These are phyloP conservation scores for Stenogyne calaminthoides DNA, from an alignment of 305 asterid genomes.

Conservation along the genomic window DNA sequence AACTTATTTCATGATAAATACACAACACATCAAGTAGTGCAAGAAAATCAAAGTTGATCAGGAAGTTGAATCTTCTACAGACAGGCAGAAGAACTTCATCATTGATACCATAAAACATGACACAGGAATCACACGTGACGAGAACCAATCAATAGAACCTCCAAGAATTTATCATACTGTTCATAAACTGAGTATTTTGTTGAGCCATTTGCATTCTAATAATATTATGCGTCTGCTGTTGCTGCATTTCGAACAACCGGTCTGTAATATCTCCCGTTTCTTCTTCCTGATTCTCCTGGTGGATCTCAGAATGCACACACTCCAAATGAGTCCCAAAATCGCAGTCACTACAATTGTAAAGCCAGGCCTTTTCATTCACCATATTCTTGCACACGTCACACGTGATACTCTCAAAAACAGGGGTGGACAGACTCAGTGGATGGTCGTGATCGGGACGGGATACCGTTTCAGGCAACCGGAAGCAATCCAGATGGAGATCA, in stretches of 20 bases:
- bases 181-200: not conserved
- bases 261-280: not conserved
- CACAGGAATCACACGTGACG: too few species aligned
- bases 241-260: not conserved
- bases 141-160: not conserved
- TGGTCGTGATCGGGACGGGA: constrained; percentile 53
- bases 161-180: not conserved
- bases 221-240: not conserved
- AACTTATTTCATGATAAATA: not conserved
- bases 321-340: constrained; percentile 63
- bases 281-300: constrained; percentile 1
- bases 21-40: not conserved
- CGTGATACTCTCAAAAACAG: constrained; percentile 26
- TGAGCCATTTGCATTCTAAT: not conserved
- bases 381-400: constrained; percentile 56
- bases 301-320: constrained; percentile 46
- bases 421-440: constrained; percentile 10
- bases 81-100: not conserved
- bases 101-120: too few species aligned
- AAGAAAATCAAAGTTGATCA: not conserved
- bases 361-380: constrained; percentile 57
- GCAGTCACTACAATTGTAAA: constrained; percentile 41
- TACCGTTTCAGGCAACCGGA: constrained; percentile 49
- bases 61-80: not conserved
- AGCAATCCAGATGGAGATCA: constrained; percentile 61